These are phyloP conservation scores for Fusarium pseudoanthophilum DNA, from an alignment of 2,329 filamentous ascomycete species.

Conservation along the genomic window DNA sequence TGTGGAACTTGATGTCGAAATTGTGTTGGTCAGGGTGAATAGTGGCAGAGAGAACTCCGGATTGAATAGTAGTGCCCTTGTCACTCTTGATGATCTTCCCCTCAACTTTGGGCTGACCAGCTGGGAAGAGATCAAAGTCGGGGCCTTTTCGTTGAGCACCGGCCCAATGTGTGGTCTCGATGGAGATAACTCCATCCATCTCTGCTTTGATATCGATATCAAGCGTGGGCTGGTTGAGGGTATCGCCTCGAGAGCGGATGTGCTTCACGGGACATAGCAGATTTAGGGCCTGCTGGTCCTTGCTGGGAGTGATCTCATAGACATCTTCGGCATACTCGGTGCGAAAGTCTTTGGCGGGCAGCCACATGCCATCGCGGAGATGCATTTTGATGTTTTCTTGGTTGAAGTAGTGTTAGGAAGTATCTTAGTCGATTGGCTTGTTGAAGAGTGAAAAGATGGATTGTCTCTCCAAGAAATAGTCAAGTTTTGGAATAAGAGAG, in stretches of 20 bases:
- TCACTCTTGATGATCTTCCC: conserved; percentile 46
- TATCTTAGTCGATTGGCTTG: conserved; percentile 13
- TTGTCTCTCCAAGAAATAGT: conserved; percentile 8
- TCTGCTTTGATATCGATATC: conserved; percentile 54
- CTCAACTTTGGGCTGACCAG: conserved; percentile 47
- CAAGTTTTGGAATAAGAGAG: conserved; percentile 12
- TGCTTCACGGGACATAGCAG: conserved; percentile 67
- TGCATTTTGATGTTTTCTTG: conserved; percentile 41
- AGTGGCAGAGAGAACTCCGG: conserved; percentile 51
- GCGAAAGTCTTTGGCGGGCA: conserved; percentile 67
- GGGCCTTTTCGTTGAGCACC: conserved; percentile 52
- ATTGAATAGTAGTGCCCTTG: conserved; percentile 51
- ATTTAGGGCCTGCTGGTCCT: conserved; percentile 59
- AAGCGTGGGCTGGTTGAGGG: conserved; percentile 65
- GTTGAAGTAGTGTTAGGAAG: not conserved
- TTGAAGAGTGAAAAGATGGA: not conserved
- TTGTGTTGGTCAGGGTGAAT: conserved; percentile 50
- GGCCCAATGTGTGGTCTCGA: conserved; percentile 54
- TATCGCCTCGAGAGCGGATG: conserved; percentile 64
- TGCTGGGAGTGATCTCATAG: conserved; percentile 58
- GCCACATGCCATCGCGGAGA: conserved; percentile 65
- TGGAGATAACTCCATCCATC: conserved; percentile 54
- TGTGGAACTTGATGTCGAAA: conserved; percentile 54
- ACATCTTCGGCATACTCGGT: conserved; percentile 75
- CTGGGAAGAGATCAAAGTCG: conserved; percentile 53